Evolutionary conservation across 176 grass and related monocot genomes (phyloP).

Genomic region (Leersia perrieri): DNA sequence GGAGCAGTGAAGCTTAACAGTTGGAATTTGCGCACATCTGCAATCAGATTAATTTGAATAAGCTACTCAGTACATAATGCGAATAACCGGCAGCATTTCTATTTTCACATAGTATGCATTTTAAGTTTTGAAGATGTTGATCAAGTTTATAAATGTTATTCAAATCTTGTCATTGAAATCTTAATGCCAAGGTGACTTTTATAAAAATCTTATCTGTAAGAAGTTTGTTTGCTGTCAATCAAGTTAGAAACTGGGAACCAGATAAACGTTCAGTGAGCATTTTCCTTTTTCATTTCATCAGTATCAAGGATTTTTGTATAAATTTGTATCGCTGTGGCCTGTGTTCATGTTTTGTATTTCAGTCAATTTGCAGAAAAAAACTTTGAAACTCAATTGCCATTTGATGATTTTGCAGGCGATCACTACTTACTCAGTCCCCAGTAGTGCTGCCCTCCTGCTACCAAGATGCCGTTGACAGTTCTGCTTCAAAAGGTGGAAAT

Average conservation of each 20-base stretch:
- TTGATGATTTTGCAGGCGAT: constrained; percentile 57
- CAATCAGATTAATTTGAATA: constrained; percentile 6
- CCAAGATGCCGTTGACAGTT: constrained; percentile 46
- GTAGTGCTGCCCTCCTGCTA: constrained; percentile 51
- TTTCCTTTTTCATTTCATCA: background rate
- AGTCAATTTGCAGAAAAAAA: background rate
- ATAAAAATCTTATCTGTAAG: background rate
- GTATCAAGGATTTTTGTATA: background rate
- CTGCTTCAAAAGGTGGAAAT: constrained; percentile 51
- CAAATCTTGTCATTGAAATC: background rate
- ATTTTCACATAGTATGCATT: background rate
- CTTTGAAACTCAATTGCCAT: background rate
- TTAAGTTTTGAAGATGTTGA: background rate
- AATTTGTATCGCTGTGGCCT: background rate
- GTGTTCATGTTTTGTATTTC: background rate
- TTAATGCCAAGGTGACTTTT: constrained; percentile 11
- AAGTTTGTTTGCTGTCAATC: background rate
- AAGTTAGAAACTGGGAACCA: background rate
- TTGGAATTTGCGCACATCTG: background rate
- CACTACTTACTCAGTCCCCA: constrained; percentile 77
- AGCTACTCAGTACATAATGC: background rate
- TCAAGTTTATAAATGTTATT: background rate
- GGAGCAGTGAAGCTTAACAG: background rate
- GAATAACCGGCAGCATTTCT: constrained; percentile 1
- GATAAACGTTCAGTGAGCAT: background rate